Conservation (phyloP, 2,329 filamentous ascomycete genomes). For the Aureobasidium sp. region DNA sequence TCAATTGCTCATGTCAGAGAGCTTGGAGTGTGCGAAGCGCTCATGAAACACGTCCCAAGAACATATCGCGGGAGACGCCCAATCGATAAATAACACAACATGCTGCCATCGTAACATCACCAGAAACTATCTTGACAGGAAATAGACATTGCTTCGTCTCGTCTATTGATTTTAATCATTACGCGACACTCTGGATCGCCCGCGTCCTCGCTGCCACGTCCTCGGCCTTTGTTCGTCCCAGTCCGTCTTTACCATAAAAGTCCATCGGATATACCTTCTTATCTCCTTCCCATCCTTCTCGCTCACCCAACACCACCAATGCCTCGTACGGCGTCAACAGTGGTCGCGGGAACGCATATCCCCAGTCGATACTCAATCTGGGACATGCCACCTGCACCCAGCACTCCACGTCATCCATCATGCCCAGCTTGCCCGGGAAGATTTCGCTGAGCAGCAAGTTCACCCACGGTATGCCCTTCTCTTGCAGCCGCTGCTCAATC, state of each 20-base stretch:
- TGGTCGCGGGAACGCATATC: slow-evolving; percentile 85
- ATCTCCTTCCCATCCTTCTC: slow-evolving; percentile 53
- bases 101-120: neutral
- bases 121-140: no score
- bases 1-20: neutral
- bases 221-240: slow-evolving; percentile 62
- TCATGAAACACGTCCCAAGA: neutral
- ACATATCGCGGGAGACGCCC: neutral
- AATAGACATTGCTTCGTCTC: neutral
- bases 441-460: slow-evolving; percentile 89
- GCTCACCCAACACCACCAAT: slow-evolving; percentile 73
- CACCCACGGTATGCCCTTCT: slow-evolving; percentile 68
- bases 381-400: slow-evolving; percentile 99
- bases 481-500: slow-evolving; percentile 68
- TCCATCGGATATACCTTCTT: slow-evolving; percentile 75
- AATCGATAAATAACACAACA: neutral
- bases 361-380: slow-evolving; percentile 96
- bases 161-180: neutral
- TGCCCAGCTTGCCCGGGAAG: slow-evolving; percentile 86
- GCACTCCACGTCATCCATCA: slow-evolving; percentile 89
- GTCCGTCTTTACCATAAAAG: slow-evolving; percentile 86
- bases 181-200: slow-evolving; percentile 13
- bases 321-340: slow-evolving; percentile 93
- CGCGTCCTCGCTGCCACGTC: slow-evolving; percentile 15
- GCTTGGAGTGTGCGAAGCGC: neutral